Evolutionary conservation across 106 monocot species (phyloP), one percentile per base, ranked within the genome.

Genomic region (Xerophyta viscosa): DNA sequence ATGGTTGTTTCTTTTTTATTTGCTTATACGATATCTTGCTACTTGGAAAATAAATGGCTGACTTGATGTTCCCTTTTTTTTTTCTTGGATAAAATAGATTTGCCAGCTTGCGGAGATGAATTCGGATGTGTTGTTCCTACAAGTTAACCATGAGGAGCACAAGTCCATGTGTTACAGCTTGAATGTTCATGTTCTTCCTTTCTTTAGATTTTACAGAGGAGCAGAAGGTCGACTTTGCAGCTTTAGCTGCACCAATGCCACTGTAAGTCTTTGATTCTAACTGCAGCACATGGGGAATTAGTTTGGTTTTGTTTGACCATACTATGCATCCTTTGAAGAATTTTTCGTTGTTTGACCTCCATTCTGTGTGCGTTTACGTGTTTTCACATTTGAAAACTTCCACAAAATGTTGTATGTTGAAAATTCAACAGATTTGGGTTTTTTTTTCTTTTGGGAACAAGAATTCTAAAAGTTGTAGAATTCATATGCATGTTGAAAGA

Each of bases 211-310:
- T 58, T 96, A 88, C 48, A 84, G 94, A 21, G 94, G 94, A 72
- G 75, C 88, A 2, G 75, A 96, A 0, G 94, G 88, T 20, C 78
- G 84, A 21, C 75, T 94, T 18, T 81, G 84, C 50, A 88, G 94
- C 72, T 94, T 94, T 81, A 94, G 93, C 67, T 94, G 93, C 78
- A 94, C 93, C 8, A 78, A 66, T 75, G 88, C 84, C 44, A 94
- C 88, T 29, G 94, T 88, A 71, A 75, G 87, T 24, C 21, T 39
- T n/a, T n/a, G n/a, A n/a, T n/a, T n/a, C n/a, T n/a, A n/a, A n/a
- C n/a, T n/a, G n/a, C n/a, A n/a, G n/a, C n/a, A n/a, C n/a, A n/a
- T n/a, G n/a, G n/a, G n/a, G n/a, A n/a, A n/a, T n/a, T n/a, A n/a
- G n/a, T n/a, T n/a, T n/a, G n/a, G n/a, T n/a, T n/a, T n/a, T n/a